These are phyloP conservation scores for Chaetomiaceae sp. DNA, from an alignment of 2,329 filamentous ascomycete genomes.

Conservation along the genomic window DNA sequence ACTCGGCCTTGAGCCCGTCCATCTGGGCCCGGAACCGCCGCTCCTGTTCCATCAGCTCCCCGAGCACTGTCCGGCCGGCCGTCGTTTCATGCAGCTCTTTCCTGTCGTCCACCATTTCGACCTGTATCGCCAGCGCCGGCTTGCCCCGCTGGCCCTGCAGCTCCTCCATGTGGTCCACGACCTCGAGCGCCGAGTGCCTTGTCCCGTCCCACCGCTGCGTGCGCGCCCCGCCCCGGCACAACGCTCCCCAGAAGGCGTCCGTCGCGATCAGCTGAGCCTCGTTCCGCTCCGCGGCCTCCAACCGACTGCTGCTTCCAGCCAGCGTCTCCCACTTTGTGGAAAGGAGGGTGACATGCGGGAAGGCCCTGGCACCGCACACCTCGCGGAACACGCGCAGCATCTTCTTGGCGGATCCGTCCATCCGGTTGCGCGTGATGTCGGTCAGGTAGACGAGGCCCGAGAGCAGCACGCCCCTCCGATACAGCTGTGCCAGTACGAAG, in stretches of 20 bases:
- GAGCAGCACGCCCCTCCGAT: neutral
- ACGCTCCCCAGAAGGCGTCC: no score
- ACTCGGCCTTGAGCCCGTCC: neutral
- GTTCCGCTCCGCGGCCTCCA: no score
- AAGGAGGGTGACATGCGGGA: neutral
- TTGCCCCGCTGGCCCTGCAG: no score
- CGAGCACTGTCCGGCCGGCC: neutral
- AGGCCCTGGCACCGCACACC: neutral
- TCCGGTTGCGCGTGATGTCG: slow-evolving; percentile 1
- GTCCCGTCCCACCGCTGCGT: no score
- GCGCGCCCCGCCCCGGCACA: no score
- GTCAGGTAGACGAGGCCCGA: slow-evolving; percentile 1
- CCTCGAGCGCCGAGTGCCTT: neutral
- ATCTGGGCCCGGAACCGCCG: neutral
- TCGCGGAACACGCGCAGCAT: slow-evolving; percentile 1
- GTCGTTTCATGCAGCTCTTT: neutral
- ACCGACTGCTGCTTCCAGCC: neutral
- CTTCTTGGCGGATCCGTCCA: neutral
- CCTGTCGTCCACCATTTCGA: neutral
- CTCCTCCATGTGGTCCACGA: neutral
- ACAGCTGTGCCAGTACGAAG: neutral
- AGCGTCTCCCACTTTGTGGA: slow-evolving; percentile 5
- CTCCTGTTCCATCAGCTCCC: neutral
- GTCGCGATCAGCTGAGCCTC: no score
- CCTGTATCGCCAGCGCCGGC: neutral